Percentiles rank a stretch among this genome's conserved stretches.
phyloP scores from a whole-genome alignment of 441 rosid genomes.

The Populus hybrid region DNA sequence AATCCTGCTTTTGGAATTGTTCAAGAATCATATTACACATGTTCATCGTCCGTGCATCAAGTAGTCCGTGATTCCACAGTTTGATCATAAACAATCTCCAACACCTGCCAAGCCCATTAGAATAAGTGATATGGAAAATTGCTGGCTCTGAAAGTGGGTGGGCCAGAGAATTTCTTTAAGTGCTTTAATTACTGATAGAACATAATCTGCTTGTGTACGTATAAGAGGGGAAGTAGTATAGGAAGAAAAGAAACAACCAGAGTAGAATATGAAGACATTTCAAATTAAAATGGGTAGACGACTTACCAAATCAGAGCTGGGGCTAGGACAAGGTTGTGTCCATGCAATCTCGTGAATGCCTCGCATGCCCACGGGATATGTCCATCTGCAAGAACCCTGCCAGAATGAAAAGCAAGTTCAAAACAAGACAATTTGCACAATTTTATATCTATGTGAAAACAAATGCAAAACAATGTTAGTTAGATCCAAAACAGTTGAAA shows the following conservation, averaged over 20 bases:
- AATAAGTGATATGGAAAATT: background rate
- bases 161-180: no score
- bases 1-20: constrained; percentile 46
- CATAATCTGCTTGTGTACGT: background rate
- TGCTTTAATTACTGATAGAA: background rate
- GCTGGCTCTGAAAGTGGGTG: background rate
- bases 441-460: background rate
- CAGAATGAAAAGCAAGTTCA: constrained; percentile 12
- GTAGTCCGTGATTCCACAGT: constrained; percentile 96
- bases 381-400: constrained; percentile 94
- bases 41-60: constrained; percentile 89
- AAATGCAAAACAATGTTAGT: background rate
- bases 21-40: constrained; percentile 68
- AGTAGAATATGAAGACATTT: no score
- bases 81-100: constrained; percentile 95
- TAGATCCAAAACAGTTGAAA: background rate
- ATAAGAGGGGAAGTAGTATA: background rate
- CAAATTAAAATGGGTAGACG: background rate
- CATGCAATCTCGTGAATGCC: constrained; percentile 83
- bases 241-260: background rate
- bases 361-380: constrained; percentile 99
- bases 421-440: background rate
- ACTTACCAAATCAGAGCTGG: constrained; percentile 72
- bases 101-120: constrained; percentile 55
- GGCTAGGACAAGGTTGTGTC: constrained; percentile 58